phyloP scores from a whole-genome alignment of 2,329 filamentous ascomycete species.

The Pseudogymnoascus verrucosus region DNA sequence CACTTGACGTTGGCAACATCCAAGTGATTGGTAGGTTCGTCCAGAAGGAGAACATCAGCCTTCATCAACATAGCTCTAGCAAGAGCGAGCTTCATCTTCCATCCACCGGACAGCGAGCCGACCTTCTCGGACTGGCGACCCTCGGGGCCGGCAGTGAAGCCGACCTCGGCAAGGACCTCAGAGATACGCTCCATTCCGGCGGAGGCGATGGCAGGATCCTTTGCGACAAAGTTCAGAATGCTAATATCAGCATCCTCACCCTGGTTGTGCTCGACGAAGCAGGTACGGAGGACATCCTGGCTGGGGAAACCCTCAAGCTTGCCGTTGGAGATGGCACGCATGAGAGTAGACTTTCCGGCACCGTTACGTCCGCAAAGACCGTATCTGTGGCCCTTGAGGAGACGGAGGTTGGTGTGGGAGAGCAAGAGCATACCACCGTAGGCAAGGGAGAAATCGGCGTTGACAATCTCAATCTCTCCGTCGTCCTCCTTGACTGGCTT shows the following conservation, averaged over 20 bases:
- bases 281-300: conserved; percentile 86
- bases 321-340: conserved; percentile 99
- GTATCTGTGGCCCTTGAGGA: conserved; percentile 95
- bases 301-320: conserved; percentile 99
- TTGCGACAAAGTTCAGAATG: conserved; percentile 86
- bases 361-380: conserved; percentile 99
- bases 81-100: conserved; percentile 99
- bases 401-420: conserved; percentile 87
- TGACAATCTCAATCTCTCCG: conserved; percentile 92
- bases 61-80: conserved; percentile 94
- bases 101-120: conserved; percentile 91
- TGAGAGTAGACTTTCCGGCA: conserved; percentile 98
- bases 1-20: conserved; percentile 95
- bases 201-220: conserved; percentile 76
- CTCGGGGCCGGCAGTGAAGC: conserved; percentile 83
- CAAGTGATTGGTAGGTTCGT: conserved; percentile 98
- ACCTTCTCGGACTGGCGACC: conserved; percentile 85
- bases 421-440: conserved; percentile 97
- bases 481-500: conserved; percentile 80
- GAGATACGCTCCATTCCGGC: conserved; percentile 76
- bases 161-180: conserved; percentile 79
- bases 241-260: conserved; percentile 94
- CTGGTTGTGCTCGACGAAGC: conserved; percentile 99
- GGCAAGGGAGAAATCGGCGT: conserved; percentile 92
- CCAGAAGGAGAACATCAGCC: conserved; percentile 90